A percentile compares a stretch with the other conserved stretches of the same genome.
phyloP scores from a whole-genome alignment of 371 early-diverging fungal genomes.

The Sporodiniella umbellata region DNA sequence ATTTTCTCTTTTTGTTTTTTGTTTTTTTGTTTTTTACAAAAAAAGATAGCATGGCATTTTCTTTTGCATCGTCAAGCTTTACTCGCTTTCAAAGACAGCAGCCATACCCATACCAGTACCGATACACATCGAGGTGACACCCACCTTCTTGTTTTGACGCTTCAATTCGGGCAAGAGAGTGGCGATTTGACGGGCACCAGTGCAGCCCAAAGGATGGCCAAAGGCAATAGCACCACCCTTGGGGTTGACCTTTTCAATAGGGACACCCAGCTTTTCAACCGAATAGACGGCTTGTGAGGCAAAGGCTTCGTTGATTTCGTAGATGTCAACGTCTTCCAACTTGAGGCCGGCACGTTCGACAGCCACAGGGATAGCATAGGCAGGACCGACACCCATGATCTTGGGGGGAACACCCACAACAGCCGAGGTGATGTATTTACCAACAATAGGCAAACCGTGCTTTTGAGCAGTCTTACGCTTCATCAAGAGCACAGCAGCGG shows the following conservation, averaged over 20 bases:
- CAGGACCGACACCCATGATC: constrained; percentile 96
- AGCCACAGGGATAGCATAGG: constrained; percentile 90
- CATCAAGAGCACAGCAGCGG: constrained; percentile 95
- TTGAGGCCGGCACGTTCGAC: constrained; percentile 79
- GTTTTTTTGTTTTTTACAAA: neutral
- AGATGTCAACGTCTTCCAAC: constrained; percentile 72
- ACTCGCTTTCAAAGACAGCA: constrained; percentile 88
- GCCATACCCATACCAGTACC: constrained; percentile 98
- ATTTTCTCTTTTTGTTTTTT: neutral
- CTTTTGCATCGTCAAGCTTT: constrained; percentile 9
- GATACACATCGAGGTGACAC: constrained; percentile 94
- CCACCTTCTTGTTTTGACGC: constrained; percentile 82
- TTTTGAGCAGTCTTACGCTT: constrained; percentile 90
- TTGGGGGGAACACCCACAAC: constrained; percentile 93
- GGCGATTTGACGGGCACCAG: constrained; percentile 96
- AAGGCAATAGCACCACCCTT: constrained; percentile 94
- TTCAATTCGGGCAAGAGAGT: constrained; percentile 92
- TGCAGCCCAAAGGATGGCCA: constrained; percentile 72
- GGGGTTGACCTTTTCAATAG: constrained; percentile 91
- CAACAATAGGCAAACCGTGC: constrained; percentile 83
- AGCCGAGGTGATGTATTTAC: constrained; percentile 87
- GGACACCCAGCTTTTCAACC: constrained; percentile 83
- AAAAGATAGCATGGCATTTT: too few relatives aligned
- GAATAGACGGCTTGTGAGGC: constrained; percentile 96
- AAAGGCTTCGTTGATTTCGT: constrained; percentile 97